A percentile compares a stretch with the other conserved stretches of the same genome.
Evolutionary conservation across 1,284 basidiomycete species (phyloP).

Genomic region (Porodaedalea pini): DNA sequence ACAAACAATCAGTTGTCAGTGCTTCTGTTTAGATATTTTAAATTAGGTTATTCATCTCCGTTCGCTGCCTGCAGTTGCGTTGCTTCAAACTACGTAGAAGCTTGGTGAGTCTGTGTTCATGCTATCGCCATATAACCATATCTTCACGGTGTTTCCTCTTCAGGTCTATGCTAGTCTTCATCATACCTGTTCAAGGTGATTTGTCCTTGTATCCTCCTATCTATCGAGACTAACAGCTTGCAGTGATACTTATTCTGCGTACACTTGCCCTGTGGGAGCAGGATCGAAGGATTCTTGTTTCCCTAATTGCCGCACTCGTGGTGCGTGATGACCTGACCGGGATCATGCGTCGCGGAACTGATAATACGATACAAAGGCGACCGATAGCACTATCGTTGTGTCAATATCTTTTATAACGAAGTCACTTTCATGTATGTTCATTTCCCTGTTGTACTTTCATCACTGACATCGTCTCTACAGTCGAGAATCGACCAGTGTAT

Average conservation of each 20-base stretch:
- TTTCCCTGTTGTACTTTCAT: neutral
- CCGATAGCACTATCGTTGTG: conserved; percentile 3
- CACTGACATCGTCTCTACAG: neutral
- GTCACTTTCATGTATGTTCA: conserved; percentile 1
- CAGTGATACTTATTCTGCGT: conserved; percentile 16
- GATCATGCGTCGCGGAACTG: neutral
- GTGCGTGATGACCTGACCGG: neutral
- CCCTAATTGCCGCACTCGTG: neutral
- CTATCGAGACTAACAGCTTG: neutral
- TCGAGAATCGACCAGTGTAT: conserved; percentile 6
- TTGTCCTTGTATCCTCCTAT: neutral
- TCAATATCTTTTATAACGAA: conserved; percentile 9
- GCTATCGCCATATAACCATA: neutral
- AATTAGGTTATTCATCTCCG: neutral
- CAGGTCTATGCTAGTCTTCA: conserved; percentile 15
- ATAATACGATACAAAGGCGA: neutral
- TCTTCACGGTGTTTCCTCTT: neutral
- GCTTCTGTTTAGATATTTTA: neutral
- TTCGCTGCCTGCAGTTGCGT: neutral
- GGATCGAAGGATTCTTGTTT: neutral
- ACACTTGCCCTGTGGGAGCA: conserved; percentile 17
- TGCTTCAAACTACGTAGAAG: conserved; percentile 4
- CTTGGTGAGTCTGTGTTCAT: neutral
- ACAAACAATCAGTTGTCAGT: neutral
- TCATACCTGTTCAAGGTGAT: conserved; percentile 17